phyloP scores from a whole-genome alignment of 2,329 filamentous ascomycete genomes.

The Neofusicoccum umdonicola region DNA sequence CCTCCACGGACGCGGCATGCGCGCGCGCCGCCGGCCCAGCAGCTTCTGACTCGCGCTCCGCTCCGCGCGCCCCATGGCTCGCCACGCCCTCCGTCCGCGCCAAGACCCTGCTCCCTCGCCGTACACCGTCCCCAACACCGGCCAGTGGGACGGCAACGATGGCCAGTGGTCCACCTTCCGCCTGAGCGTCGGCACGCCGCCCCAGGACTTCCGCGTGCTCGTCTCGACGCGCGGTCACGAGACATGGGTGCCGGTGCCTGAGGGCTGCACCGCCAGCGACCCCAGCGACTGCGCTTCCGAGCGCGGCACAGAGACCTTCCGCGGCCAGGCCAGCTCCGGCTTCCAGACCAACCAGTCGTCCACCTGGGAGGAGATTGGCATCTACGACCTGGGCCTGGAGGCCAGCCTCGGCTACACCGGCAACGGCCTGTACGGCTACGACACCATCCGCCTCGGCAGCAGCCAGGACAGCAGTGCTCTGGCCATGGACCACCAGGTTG shows the following conservation, averaged over 20 bases:
- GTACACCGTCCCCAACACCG: slow-evolving; percentile 1
- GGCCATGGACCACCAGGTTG: slow-evolving; percentile 30
- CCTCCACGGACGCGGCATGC: neutral
- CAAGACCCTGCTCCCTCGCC: neutral
- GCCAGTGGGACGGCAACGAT: slow-evolving; percentile 40
- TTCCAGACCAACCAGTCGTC: slow-evolving; percentile 31
- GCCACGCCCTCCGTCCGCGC: neutral
- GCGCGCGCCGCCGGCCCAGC: neutral
- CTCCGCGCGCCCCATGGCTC: neutral
- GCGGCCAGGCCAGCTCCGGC: slow-evolving; percentile 30
- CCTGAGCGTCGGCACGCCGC: slow-evolving; percentile 40
- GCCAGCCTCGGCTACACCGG: slow-evolving; percentile 28
- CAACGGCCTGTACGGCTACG: slow-evolving; percentile 32
- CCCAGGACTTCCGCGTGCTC: slow-evolving; percentile 38
- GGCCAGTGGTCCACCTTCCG: slow-evolving; percentile 43
- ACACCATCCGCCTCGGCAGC: slow-evolving; percentile 31
- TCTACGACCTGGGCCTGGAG: slow-evolving; percentile 35
- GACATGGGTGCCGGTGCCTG: slow-evolving; percentile 33
- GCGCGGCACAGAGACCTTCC: slow-evolving; percentile 33
- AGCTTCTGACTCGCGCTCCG: neutral
- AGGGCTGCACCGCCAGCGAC: slow-evolving; percentile 32
- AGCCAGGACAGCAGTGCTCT: slow-evolving; percentile 24
- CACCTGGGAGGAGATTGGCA: slow-evolving; percentile 35
- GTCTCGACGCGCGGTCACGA: slow-evolving; percentile 34
- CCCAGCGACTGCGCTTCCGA: slow-evolving; percentile 25